These are phyloP conservation scores for Aspergillus incahuasiensis DNA, from an alignment of 495 filamentous ascomycete genomes.

Conservation along the genomic window DNA sequence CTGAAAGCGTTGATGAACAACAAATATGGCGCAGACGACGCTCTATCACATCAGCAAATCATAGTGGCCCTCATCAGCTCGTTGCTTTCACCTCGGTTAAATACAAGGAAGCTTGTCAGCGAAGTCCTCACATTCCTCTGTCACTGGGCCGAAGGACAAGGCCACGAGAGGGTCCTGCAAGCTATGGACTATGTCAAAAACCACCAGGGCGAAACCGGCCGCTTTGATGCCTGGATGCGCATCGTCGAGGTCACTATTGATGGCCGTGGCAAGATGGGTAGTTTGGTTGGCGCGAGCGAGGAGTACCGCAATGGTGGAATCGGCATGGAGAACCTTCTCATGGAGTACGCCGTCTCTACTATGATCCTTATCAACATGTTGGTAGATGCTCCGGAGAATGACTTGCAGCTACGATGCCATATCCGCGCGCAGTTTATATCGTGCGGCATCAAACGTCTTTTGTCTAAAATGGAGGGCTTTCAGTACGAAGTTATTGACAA, in stretches of 20 bases:
- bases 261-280: conserved; percentile 96
- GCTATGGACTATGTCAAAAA: conserved; percentile 89
- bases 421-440: conserved; percentile 94
- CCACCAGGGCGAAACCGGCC: conserved; percentile 85
- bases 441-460: conserved; percentile 90
- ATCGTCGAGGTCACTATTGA: conserved; percentile 97
- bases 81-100: conserved; percentile 81
- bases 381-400: conserved; percentile 82
- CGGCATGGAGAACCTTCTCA: conserved; percentile 97
- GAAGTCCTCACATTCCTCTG: conserved; percentile 96
- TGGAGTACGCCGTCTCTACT: conserved; percentile 97
- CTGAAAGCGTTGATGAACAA: conserved; percentile 98
- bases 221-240: conserved; percentile 98
- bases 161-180: conserved; percentile 91
- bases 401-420: conserved; percentile 87
- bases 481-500: conserved; percentile 98
- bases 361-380: conserved; percentile 96
- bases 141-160: conserved; percentile 91
- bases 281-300: conserved; percentile 92
- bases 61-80: conserved; percentile 84
- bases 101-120: conserved; percentile 90
- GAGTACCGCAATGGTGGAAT: conserved; percentile 96
- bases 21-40: conserved; percentile 97
- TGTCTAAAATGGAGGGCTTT: conserved; percentile 97
- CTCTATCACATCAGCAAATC: conserved; percentile 83